Conservation (phyloP, 768 basidiomycete genomes). For the Hypholoma fasciculare region DNA sequence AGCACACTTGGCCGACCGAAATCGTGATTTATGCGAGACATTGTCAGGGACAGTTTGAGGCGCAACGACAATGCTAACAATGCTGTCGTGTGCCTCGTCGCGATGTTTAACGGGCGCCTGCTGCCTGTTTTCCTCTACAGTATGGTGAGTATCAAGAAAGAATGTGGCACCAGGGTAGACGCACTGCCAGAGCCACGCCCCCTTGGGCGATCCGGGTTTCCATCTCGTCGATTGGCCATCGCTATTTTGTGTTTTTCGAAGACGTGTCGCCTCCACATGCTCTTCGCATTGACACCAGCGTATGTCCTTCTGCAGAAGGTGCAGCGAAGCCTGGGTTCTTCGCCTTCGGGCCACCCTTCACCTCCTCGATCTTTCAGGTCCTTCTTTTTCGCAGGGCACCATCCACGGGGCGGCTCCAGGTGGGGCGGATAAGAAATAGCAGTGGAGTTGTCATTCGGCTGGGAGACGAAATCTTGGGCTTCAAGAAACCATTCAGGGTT, state of each 20-base stretch:
- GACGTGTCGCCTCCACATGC: slow-evolving; percentile 89
- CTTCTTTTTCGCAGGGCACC: slow-evolving; percentile 86
- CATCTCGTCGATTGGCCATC: slow-evolving; percentile 84
- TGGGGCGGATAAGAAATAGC: slow-evolving; percentile 74
- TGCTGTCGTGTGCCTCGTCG: slow-evolving; percentile 41
- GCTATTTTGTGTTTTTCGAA: slow-evolving; percentile 91
- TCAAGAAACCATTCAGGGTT: slow-evolving; percentile 83
- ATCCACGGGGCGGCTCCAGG: slow-evolving; percentile 82
- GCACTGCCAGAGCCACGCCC: slow-evolving; percentile 66
- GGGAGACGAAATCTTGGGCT: slow-evolving; percentile 59
- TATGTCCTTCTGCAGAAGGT: slow-evolving; percentile 85
- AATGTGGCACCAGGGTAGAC: slow-evolving; percentile 24
- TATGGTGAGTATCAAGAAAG: slow-evolving; percentile 11
- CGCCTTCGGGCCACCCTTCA: slow-evolving; percentile 79
- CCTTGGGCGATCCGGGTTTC: slow-evolving; percentile 54
- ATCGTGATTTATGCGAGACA: slow-evolving; percentile 43
- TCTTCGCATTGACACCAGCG: slow-evolving; percentile 86
- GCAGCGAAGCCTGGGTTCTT: slow-evolving; percentile 77
- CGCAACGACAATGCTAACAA: slow-evolving; percentile 39
- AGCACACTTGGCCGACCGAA: slow-evolving; percentile 34
- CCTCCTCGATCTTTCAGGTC: slow-evolving; percentile 67
- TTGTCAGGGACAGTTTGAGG: slow-evolving; percentile 36
- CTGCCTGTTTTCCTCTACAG: slow-evolving; percentile 60
- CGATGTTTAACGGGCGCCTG: slow-evolving; percentile 20
- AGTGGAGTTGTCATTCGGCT: slow-evolving; percentile 42